A percentile compares a stretch with the other conserved stretches of the same genome.
These are phyloP conservation scores for Epichloe uncinata DNA, from an alignment of 2,329 filamentous ascomycete species.

Conservation along the genomic window DNA sequence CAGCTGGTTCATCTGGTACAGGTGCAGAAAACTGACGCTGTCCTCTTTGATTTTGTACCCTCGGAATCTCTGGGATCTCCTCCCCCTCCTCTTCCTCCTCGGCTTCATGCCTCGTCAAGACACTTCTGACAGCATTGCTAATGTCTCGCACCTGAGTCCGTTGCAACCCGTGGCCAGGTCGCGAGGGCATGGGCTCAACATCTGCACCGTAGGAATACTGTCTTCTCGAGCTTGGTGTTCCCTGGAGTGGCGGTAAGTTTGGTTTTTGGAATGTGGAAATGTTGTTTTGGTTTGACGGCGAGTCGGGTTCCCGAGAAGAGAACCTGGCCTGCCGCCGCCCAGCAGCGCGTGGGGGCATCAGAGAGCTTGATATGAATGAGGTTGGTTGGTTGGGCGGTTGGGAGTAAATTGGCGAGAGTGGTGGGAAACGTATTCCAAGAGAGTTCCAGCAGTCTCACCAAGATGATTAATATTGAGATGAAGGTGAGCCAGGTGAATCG, in stretches of 20 bases:
- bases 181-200: conserved; percentile 18
- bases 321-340: conserved; percentile 4
- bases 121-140: conserved; percentile 17
- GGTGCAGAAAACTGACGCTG: background rate
- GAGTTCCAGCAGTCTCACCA: background rate
- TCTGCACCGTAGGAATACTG: conserved; percentile 26
- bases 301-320: conserved; percentile 5
- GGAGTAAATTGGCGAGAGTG: background rate
- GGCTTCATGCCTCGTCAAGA: conserved; percentile 10
- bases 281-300: conserved; percentile 2
- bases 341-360: conserved; percentile 9
- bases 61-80: background rate
- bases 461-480: background rate
- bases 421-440: background rate
- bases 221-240: conserved; percentile 22
- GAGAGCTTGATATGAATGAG: background rate
- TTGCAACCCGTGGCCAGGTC: conserved; percentile 8
- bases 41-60: background rate
- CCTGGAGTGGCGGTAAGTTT: conserved; percentile 14
- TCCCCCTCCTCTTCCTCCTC: conserved; percentile 9
- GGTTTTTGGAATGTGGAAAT: conserved; percentile 12
- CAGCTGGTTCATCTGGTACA: conserved; percentile 13
- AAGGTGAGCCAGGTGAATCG: background rate
- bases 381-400: background rate
- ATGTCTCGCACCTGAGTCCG: conserved; percentile 12